phyloP scores from a whole-genome alignment of 2,329 filamentous ascomycete genomes.

The Pseudogymnoascus sp. region DNA sequence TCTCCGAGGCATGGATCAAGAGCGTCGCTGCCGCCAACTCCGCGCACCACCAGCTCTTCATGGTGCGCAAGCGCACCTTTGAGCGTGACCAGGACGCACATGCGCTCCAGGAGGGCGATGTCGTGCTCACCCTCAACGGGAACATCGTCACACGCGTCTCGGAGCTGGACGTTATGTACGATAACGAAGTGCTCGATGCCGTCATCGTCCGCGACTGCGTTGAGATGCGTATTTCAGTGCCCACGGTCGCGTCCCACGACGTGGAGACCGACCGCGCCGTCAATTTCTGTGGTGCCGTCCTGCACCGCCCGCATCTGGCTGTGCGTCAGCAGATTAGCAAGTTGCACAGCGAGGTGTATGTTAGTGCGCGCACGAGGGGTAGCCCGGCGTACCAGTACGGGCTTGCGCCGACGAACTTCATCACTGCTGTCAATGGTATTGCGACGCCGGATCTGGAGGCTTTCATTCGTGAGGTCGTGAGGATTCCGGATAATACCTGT shows the following conservation, averaged over 20 bases:
- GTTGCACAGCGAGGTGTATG: conserved; percentile 92
- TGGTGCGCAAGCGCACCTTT: conserved; percentile 85
- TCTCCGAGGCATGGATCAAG: conserved; percentile 90
- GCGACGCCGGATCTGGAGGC: conserved; percentile 72
- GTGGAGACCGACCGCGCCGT: conserved; percentile 88
- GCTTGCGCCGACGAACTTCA: conserved; percentile 91
- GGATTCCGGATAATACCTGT: conserved; percentile 93
- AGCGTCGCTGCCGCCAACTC: conserved; percentile 83
- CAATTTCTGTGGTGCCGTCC: conserved; percentile 87
- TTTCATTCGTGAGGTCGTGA: conserved; percentile 73
- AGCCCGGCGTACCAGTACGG: conserved; percentile 85
- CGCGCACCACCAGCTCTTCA: conserved; percentile 92
- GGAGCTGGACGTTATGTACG: conserved; percentile 95
- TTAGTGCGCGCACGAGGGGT: conserved; percentile 75
- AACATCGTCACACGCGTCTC: conserved; percentile 88
- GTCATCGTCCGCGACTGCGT: conserved; percentile 78
- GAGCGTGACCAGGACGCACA: conserved; percentile 52
- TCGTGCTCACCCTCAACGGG: conserved; percentile 82
- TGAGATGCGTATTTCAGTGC: conserved; percentile 67
- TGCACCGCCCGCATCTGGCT: conserved; percentile 90
- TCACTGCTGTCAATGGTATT: conserved; percentile 88
- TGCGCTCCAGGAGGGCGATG: conserved; percentile 78
- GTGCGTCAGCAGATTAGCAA: conserved; percentile 96
- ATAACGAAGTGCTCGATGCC: conserved; percentile 72
- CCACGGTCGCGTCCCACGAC: conserved; percentile 80